Percentiles rank a stretch among this genome's conserved stretches.
These are phyloP conservation scores for Hypoxylon fuscum DNA, from an alignment of 495 filamentous ascomycete genomes.

Conservation along the genomic window DNA sequence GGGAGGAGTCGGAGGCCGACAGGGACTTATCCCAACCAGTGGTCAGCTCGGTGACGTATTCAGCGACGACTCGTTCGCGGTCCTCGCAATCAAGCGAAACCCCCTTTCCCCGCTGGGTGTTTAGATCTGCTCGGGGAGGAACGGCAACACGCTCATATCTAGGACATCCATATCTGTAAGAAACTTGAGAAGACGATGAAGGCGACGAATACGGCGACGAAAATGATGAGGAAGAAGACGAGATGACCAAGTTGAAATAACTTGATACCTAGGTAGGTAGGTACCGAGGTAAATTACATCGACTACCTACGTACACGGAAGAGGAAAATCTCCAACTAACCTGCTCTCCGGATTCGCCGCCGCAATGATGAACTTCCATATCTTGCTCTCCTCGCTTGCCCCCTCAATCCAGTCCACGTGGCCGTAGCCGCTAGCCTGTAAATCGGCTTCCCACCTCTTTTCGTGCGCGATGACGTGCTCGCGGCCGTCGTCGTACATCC, in stretches of 20 bases:
- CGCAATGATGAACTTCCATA: conserved; percentile 56
- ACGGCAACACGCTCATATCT: conserved; percentile 1
- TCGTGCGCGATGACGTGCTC: conserved; percentile 50
- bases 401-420: conserved; percentile 60
- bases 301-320: conserved; percentile 3
- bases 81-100: conserved; percentile 3
- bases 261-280: too few relatives aligned
- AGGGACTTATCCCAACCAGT: conserved; percentile 5
- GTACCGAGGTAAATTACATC: background rate
- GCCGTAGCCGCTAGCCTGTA: conserved; percentile 53
- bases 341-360: conserved; percentile 44
- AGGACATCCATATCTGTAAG: background rate
- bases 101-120: background rate
- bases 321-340: conserved; percentile 1
- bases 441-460: conserved; percentile 47
- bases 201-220: too few relatives aligned
- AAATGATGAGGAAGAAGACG: too few relatives aligned
- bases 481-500: conserved; percentile 59
- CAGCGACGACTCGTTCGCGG: conserved; percentile 12
- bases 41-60: conserved; percentile 15
- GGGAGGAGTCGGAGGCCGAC: background rate
- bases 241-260: too few relatives aligned
- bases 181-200: too few relatives aligned
- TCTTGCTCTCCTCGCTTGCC: conserved; percentile 47
- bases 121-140: background rate